Base-by-base conservation (phyloP, 1,284 basidiomycete genomes). In the Apiotrichum veenhuisii region DNA sequence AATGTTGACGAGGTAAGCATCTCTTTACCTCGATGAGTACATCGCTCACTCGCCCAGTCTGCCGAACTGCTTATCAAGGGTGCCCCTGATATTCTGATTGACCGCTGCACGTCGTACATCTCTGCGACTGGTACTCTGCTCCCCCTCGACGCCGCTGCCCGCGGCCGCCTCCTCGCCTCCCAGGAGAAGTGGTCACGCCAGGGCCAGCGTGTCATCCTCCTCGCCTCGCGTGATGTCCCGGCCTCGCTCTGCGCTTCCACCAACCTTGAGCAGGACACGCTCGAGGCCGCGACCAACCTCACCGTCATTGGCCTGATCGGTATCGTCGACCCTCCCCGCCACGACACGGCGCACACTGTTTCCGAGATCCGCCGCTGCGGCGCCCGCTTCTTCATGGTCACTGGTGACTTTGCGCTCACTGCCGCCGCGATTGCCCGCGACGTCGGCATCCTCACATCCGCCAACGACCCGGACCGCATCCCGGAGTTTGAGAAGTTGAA, bases 371-470 rank as follows among this genome's bases (percentile, higher is more conserved):
- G 85, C 27, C 74, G 81, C 17, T 85, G 85, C 3, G 84, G 84
- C 7, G 82, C 84, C 42, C 78, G 85, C 22, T 83, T 87, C 63
- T 82, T 83, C 66, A 84, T 87, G 80, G 85, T 88, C 52, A 87
- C 86, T 3, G 86, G 85, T 69, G 77, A 84, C 67, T 82, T 83
- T 63, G 77, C 79, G 27, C 55, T 75, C 33, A 79, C 78, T 2
- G 66, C 69, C 12, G 57, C 66, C 2, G 83, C 86, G 0, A 87
- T 87, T 58, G 85, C 85, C 10, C 66, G 70, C 40, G 70, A 84
- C 75, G 82, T 83, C 49, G 83, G 83, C 14, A 84, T 87, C 62
- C 71, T 86, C 59, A 82, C 83, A 0, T 70, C 81, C 55, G 58
- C 81, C 14, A 61, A 66, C 9, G 75, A 81, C 18, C 72, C 82